Evolutionary conservation across 2,329 filamentous ascomycete species (phyloP).

Genomic region (Aspergillus ibericus): DNA sequence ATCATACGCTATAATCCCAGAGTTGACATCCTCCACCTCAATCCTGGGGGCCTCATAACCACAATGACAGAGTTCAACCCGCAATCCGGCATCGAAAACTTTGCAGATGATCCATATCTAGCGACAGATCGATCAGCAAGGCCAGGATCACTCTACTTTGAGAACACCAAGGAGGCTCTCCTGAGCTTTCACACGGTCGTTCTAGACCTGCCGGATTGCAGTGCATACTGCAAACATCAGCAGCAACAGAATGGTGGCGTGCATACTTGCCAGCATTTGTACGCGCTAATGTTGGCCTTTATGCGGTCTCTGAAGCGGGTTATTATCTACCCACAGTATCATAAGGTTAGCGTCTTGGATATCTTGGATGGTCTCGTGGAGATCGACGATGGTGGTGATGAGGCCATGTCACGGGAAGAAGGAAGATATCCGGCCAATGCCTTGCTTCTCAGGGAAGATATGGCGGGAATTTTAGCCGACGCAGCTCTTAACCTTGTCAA

Average conservation of each 20-base stretch:
- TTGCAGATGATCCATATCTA: background rate
- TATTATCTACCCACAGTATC: background rate
- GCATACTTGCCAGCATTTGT: background rate
- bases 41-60: background rate
- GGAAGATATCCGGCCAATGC: background rate
- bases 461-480: background rate
- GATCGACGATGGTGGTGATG: background rate
- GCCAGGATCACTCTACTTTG: background rate
- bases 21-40: background rate
- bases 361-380: background rate
- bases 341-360: background rate
- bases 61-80: background rate
- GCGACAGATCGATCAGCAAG: background rate
- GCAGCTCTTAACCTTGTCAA: background rate
- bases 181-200: background rate
- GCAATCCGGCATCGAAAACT: background rate
- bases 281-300: background rate
- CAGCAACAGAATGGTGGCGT: background rate
- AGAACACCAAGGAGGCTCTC: background rate
- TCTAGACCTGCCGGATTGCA: background rate
- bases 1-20: background rate
- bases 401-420: too few relatives aligned
- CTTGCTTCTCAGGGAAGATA: background rate
- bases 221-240: background rate
- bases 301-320: background rate